These are phyloP conservation scores for Cordia subcordata DNA, from an alignment of 257 asterid species.

Conservation along the genomic window DNA sequence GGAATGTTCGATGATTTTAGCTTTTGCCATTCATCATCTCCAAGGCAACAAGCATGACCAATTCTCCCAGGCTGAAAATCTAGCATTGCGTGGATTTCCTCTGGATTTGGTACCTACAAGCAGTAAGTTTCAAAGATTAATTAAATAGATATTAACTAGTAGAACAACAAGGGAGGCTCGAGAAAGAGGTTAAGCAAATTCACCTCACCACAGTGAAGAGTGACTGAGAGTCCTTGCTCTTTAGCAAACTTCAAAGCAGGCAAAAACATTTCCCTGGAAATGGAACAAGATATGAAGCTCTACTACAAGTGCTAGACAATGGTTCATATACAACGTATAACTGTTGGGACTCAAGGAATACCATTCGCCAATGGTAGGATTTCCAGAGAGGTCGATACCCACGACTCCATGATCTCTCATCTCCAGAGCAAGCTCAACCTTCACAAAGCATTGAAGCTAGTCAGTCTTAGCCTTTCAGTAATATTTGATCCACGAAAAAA, in stretches of 20 bases:
- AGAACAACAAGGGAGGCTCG: constrained; percentile 2
- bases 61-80: constrained; percentile 77
- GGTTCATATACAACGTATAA: background rate
- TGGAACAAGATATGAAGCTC: constrained; percentile 8
- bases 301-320: background rate
- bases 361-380: constrained; percentile 90
- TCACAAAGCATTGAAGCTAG: constrained; percentile 17
- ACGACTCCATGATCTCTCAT: constrained; percentile 74
- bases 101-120: constrained; percentile 79
- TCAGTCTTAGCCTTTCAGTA: constrained; percentile 13
- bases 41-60: constrained; percentile 97
- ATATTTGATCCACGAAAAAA: background rate
- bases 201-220: constrained; percentile 99
- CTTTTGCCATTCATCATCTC: constrained; percentile 57
- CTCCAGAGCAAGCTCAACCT: constrained; percentile 80
- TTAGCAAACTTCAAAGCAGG: constrained; percentile 84
- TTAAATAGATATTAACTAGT: constrained; percentile 21
- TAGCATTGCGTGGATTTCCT: constrained; percentile 77
- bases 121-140: constrained; percentile 43
- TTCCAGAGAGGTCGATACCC: constrained; percentile 94
- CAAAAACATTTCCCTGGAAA: constrained; percentile 62
- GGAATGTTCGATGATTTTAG: constrained; percentile 61
- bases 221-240: constrained; percentile 66
- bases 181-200: constrained; percentile 25
- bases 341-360: constrained; percentile 16